phyloP scores from a whole-genome alignment of 352 stramenopile genomes.

The Phytophthora capsici region DNA sequence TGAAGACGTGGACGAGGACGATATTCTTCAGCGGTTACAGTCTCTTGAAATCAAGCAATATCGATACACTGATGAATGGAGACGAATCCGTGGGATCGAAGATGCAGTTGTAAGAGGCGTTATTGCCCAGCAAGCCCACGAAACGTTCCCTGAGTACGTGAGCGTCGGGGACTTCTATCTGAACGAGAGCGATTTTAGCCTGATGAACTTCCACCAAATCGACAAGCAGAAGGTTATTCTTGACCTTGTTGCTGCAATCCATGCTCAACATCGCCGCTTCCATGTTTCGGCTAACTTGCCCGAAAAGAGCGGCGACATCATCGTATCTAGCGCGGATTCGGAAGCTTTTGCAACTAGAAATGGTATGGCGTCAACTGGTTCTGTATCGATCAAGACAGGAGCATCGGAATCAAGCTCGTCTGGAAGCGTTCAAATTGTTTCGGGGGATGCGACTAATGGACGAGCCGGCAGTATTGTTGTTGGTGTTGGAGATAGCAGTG shows the following conservation, averaged over 20 bases:
- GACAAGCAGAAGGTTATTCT: constrained; percentile 89
- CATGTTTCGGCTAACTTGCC: constrained; percentile 32
- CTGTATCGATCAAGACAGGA: constrained; percentile 33
- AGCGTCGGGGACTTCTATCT: constrained; percentile 73
- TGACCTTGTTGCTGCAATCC: constrained; percentile 83
- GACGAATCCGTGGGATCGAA: constrained; percentile 73
- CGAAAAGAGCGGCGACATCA: constrained; percentile 43
- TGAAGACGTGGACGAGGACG: constrained; percentile 80
- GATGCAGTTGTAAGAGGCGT: constrained; percentile 84
- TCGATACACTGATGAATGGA: constrained; percentile 91
- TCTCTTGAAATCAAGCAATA: constrained; percentile 90
- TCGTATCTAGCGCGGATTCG: constrained; percentile 39
- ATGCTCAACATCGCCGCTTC: constrained; percentile 62
- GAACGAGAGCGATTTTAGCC: constrained; percentile 68
- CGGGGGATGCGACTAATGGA: constrained; percentile 30
- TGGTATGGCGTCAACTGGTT: constrained; percentile 21
- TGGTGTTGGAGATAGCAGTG: constrained; percentile 27
- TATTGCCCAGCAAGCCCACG: constrained; percentile 71
- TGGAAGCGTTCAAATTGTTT: constrained; percentile 33
- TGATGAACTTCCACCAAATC: constrained; percentile 90
- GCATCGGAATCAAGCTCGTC: constrained; percentile 20
- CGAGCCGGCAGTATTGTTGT: constrained; percentile 35
- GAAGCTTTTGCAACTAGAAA: constrained; percentile 25
- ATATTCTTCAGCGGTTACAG: constrained; percentile 88
- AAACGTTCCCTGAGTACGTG: constrained; percentile 91